Evolutionary conservation across 2,329 filamentous ascomycete genomes (phyloP).

Genomic region (Trichoderma oligosporum): DNA sequence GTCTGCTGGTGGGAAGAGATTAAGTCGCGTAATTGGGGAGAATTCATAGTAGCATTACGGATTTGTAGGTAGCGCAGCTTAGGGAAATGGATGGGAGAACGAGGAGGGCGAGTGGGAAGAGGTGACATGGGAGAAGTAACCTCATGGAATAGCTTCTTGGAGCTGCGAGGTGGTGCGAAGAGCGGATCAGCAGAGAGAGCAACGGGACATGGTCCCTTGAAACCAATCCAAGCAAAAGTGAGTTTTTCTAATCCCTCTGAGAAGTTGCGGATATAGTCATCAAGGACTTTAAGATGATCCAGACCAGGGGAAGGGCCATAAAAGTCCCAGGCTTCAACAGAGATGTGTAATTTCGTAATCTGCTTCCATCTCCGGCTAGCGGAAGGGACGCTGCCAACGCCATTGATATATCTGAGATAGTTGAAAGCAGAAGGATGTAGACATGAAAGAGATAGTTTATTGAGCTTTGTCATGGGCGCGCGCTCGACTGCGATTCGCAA

Average conservation of each 20-base stretch:
- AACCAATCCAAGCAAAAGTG: slow-evolving; percentile 73
- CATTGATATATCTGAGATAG: slow-evolving; percentile 71
- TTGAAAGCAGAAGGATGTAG: slow-evolving; percentile 73
- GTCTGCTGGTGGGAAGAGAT: slow-evolving; percentile 63
- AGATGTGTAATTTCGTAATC: slow-evolving; percentile 69
- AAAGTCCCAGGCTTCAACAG: slow-evolving; percentile 68
- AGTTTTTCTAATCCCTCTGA: slow-evolving; percentile 64
- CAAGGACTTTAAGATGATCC: slow-evolving; percentile 73
- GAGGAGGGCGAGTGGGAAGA: slow-evolving; percentile 48
- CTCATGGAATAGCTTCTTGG: slow-evolving; percentile 60
- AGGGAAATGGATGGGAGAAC: slow-evolving; percentile 61
- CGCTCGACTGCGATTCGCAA: slow-evolving; percentile 79
- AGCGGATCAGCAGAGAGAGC: slow-evolving; percentile 66
- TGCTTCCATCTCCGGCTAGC: slow-evolving; percentile 72
- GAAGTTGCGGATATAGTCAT: slow-evolving; percentile 74
- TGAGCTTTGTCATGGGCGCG: slow-evolving; percentile 60
- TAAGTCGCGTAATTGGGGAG: slow-evolving; percentile 65
- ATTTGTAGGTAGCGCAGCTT: slow-evolving; percentile 65
- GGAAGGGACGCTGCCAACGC: slow-evolving; percentile 70
- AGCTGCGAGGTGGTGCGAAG: slow-evolving; percentile 53
- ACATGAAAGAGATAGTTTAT: slow-evolving; percentile 66
- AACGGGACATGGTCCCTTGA: slow-evolving; percentile 70
- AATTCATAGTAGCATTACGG: slow-evolving; percentile 69
- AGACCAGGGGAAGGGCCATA: slow-evolving; percentile 55
- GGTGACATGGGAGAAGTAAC: slow-evolving; percentile 63